Percentiles rank a stretch among this genome's conserved stretches.
Conservation (phyloP, 2,329 filamentous ascomycete genomes). For the Cladophialophora carrionii region DNA sequence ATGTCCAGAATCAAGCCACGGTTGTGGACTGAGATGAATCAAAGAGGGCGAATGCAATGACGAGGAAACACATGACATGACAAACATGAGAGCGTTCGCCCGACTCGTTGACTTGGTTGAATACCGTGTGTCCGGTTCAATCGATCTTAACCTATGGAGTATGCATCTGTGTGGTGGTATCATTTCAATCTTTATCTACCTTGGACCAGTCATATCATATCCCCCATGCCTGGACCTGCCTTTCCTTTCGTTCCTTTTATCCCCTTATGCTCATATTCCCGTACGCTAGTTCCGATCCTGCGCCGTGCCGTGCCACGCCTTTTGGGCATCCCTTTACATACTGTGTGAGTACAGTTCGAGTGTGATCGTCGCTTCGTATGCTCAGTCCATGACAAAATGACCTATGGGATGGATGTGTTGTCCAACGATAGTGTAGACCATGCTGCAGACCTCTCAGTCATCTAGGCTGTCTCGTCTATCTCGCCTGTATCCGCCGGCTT, state of each 20-base stretch:
- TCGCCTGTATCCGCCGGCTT: conserved; percentile 34
- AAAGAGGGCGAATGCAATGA: not conserved
- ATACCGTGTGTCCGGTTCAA: not conserved
- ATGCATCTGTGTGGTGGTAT: not conserved
- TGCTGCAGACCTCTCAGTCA: conserved; percentile 26
- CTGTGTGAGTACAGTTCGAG: not conserved
- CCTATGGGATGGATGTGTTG: not conserved
- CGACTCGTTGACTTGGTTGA: not conserved
- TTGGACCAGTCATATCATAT: not conserved
- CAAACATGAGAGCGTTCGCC: not conserved
- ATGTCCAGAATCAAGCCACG: not conserved
- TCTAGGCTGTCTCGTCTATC: conserved; percentile 36
- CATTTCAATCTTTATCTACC: not conserved
- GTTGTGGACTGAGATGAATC: not conserved
- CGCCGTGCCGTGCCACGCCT: not conserved
- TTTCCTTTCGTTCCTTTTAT: not conserved
- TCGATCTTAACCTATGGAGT: not conserved
- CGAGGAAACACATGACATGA: not conserved
- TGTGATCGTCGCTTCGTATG: conserved; percentile 1
- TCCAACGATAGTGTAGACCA: not conserved
- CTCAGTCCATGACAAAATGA: not conserved
- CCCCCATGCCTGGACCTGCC: not conserved
- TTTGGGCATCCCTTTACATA: not conserved
- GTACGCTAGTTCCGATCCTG: not conserved
- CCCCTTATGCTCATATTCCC: not conserved